These are phyloP conservation scores for Durio zibethinus DNA, from an alignment of 345 rosid genomes.

Conservation along the genomic window DNA sequence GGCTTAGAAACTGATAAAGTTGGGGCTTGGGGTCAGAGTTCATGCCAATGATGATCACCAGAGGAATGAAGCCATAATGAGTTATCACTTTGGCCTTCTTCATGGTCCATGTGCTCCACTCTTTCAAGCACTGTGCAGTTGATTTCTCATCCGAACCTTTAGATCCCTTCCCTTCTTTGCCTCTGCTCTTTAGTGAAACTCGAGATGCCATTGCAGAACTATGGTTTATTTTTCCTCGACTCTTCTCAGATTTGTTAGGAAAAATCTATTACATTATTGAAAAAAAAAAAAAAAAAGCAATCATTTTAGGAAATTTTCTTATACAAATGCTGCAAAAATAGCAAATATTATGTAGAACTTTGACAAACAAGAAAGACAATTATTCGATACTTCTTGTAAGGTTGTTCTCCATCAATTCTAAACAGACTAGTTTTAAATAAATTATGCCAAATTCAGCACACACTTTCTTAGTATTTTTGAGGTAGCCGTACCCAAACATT, in stretches of 20 bases:
- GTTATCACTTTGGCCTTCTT: conserved; percentile 80
- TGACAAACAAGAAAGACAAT: no score
- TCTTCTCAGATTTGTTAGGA: neutral
- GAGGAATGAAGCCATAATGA: conserved; percentile 94
- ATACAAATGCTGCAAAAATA: neutral
- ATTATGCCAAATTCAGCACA: neutral
- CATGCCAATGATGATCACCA: conserved; percentile 83
- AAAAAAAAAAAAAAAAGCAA: no score
- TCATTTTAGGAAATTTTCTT: no score
- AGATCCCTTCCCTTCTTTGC: conserved; percentile 48
- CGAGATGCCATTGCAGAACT: conserved; percentile 39
- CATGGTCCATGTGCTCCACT: conserved; percentile 89
- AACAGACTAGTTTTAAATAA: neutral
- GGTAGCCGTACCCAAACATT: neutral
- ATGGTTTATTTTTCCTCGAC: no score
- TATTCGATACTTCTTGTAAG: neutral
- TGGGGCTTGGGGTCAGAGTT: conserved; percentile 93
- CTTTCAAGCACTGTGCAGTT: conserved; percentile 49
- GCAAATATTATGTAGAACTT: no score
- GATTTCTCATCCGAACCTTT: conserved; percentile 44
- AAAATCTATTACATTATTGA: neutral
- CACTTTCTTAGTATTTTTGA: neutral
- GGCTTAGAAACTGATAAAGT: conserved; percentile 80
- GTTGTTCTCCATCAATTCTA: neutral
- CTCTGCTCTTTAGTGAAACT: conserved; percentile 46